phyloP scores from a whole-genome alignment of 139 green algal species.

The Chara braunii region DNA sequence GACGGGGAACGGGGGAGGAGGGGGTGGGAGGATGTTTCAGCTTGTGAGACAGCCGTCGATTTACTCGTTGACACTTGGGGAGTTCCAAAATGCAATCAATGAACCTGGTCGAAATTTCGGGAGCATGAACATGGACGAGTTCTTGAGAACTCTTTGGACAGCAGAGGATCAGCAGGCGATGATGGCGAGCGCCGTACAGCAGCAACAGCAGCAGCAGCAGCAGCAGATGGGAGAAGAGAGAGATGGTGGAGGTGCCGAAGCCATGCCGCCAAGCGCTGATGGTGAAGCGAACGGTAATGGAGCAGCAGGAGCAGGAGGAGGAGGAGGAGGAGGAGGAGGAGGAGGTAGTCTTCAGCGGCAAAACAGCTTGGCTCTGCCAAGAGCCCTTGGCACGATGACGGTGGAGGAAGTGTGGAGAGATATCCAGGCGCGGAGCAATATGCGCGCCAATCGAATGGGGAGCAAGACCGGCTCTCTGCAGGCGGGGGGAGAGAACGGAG shows the following conservation, averaged over 20 bases:
- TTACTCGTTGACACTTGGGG: constrained; percentile 34
- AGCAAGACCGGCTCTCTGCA: no score
- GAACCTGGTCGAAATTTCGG: not conserved
- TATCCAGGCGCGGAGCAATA: constrained; percentile 7
- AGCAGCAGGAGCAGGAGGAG: not conserved
- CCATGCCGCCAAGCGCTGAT: not conserved
- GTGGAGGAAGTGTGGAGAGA: constrained; percentile 39
- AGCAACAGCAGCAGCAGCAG: not conserved
- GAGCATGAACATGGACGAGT: constrained; percentile 41
- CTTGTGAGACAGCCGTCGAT: constrained; percentile 25
- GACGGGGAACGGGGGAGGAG: no score
- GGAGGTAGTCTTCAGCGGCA: constrained; percentile 4
- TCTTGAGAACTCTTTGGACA: constrained; percentile 28
- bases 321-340: not conserved
- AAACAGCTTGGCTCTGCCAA: constrained; percentile 13
- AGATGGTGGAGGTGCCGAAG: not conserved
- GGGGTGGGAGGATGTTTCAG: not conserved
- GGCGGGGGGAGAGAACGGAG: no score
- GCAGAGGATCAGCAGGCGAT: constrained; percentile 30
- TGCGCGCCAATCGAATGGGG: no score
- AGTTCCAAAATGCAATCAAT: constrained; percentile 28
- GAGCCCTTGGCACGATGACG: constrained; percentile 13
- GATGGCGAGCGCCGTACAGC: not conserved
- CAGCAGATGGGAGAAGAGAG: no score
- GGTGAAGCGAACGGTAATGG: not conserved